A percentile compares a stretch with the other conserved stretches of the same genome.
Evolutionary conservation across 2,329 filamentous ascomycete genomes (phyloP).

Genomic region (Calonectria pseudoturangicola): DNA sequence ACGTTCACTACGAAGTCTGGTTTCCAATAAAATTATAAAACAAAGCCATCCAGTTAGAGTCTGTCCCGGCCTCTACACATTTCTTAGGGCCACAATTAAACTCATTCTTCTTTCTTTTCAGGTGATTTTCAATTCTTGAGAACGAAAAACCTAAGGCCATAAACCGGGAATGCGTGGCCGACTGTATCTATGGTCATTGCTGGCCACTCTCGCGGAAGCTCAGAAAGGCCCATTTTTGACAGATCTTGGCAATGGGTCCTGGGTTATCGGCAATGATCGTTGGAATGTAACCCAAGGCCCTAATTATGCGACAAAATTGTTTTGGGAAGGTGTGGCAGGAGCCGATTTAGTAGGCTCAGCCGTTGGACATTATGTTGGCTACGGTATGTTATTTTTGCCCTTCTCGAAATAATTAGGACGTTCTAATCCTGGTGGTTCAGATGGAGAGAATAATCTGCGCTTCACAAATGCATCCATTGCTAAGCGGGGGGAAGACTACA

Average conservation of each 20-base stretch:
- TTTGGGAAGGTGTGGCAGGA: constrained; percentile 1
- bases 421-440: background rate
- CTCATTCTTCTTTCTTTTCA: no score
- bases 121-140: background rate
- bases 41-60: background rate
- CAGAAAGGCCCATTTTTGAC: constrained; percentile 13
- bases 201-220: background rate
- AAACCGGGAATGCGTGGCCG: background rate
- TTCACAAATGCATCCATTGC: background rate
- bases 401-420: no score
- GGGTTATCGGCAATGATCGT: constrained; percentile 6
- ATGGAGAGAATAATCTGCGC: constrained; percentile 6
- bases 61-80: background rate
- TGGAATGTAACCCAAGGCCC: constrained; percentile 16
- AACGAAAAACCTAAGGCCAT: background rate
- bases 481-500: background rate
- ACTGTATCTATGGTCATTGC: background rate
- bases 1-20: background rate
- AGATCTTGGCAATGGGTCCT: background rate
- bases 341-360: constrained; percentile 4
- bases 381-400: background rate
- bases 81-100: no score
- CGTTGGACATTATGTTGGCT: constrained; percentile 7
- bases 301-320: background rate
- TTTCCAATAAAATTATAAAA: background rate